Percentiles rank a stretch among this genome's conserved stretches.
phyloP scores from a whole-genome alignment of 176 grass and related monocot species.

The Triticum turgidum region DNA sequence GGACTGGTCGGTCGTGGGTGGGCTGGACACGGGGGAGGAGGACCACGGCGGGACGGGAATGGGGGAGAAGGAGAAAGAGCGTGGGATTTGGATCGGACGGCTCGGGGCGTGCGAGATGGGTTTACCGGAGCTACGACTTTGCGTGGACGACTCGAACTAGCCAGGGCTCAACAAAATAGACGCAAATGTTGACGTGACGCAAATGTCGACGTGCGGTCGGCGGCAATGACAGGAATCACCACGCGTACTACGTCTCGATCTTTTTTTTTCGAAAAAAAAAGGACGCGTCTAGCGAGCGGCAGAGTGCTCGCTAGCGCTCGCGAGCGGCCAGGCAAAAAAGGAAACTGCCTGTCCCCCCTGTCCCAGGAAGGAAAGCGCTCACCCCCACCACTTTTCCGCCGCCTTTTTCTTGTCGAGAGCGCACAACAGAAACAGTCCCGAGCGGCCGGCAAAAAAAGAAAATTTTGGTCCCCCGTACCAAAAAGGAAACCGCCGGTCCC shows the following conservation, averaged over 20 bases:
- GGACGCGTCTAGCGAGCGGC: no score
- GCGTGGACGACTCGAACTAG: constrained; percentile 3
- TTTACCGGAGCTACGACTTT: background rate
- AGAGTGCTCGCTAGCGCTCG: no score
- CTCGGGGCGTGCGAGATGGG: background rate
- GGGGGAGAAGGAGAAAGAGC: background rate
- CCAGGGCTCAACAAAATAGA: background rate
- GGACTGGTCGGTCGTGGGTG: background rate
- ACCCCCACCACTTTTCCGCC: no score
- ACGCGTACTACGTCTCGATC: background rate
- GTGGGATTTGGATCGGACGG: constrained; percentile 31
- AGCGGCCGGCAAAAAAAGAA: no score
- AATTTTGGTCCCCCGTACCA: no score
- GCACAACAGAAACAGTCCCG: no score
- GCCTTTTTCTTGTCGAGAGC: no score
- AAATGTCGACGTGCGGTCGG: background rate
- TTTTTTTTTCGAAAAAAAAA: no score
- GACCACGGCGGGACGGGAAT: constrained; percentile 1
- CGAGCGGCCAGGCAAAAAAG: no score
- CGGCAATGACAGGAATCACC: background rate
- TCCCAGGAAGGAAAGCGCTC: no score
- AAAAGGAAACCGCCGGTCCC: no score
- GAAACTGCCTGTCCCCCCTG: no score
- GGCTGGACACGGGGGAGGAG: background rate
- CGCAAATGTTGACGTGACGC: background rate